Evolutionary conservation across 139 green algal species (phyloP).

Genomic region (Monoraphidium neglectum): DNA sequence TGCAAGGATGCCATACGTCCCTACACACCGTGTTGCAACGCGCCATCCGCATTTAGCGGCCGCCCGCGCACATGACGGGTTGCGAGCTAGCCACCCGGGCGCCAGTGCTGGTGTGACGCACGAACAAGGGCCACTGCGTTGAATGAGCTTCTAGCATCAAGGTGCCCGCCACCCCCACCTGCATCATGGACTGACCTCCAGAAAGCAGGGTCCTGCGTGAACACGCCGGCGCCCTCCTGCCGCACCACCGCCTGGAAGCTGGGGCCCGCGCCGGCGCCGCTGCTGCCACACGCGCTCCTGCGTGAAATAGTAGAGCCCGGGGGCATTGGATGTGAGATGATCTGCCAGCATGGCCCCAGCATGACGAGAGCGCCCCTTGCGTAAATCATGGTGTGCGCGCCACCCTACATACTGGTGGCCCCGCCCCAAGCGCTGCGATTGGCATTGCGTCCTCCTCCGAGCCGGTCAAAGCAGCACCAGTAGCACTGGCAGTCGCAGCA

Average conservation of each 20-base stretch:
- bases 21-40: too few species aligned
- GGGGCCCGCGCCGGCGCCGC: neutral
- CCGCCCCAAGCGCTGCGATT: neutral
- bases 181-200: slow-evolving; percentile 52
- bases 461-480: neutral
- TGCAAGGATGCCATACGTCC: too few species aligned
- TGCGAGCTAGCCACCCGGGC: too few species aligned
- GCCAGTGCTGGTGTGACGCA: too few species aligned
- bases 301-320: slow-evolving; percentile 6
- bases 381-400: too few species aligned
- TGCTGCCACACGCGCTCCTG: neutral
- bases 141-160: too few species aligned
- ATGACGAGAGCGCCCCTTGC: too few species aligned
- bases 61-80: too few species aligned
- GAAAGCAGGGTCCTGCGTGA: slow-evolving; percentile 43
- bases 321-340: neutral
- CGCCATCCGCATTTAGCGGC: too few species aligned
- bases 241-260: neutral
- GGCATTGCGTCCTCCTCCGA: neutral
- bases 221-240: neutral
- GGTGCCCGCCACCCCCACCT: slow-evolving; percentile 8
- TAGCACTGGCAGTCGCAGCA: neutral
- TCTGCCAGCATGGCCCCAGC: too few species aligned
- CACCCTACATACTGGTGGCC: too few species aligned
- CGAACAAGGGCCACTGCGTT: too few species aligned